Percentiles rank a stretch among this genome's conserved stretches.
phyloP scores from a whole-genome alignment of 75 land plant species.

The Ceratopteris richardii region DNA sequence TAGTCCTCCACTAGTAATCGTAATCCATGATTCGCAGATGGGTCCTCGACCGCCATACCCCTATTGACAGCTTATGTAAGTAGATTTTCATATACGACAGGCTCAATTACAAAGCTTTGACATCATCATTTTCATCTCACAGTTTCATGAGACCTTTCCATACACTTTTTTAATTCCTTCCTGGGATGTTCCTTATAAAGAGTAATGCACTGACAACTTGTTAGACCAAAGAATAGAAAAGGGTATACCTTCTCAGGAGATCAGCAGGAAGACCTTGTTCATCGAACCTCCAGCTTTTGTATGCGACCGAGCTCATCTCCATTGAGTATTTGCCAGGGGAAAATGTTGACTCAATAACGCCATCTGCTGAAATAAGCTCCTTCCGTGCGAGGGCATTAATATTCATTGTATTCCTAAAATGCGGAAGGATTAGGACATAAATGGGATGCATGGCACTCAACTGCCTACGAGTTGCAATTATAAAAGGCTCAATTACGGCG shows the following conservation, averaged over 20 bases:
- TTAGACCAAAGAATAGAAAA: no score
- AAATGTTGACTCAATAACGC: conserved; percentile 32
- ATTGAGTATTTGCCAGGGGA: conserved; percentile 33
- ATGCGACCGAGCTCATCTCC: conserved; percentile 37
- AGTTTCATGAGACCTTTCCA: no score
- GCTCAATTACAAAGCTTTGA: no score
- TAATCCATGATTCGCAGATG: no score
- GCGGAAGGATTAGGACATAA: conserved; percentile 45
- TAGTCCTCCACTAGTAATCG: no score
- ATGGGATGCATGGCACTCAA: conserved; percentile 61
- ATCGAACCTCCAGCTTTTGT: conserved; percentile 39
- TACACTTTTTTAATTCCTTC: not conserved
- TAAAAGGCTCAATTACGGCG: no score
- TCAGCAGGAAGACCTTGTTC: conserved; percentile 41
- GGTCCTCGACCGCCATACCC: no score
- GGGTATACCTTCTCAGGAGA: conserved; percentile 32
- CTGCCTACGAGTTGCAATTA: conserved; percentile 56
- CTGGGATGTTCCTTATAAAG: not conserved
- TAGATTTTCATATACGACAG: no score
- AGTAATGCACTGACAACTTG: not conserved
- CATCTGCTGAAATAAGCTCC: conserved; percentile 37
- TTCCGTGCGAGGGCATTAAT: conserved; percentile 47
- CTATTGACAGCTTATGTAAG: no score
- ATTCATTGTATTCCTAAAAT: no score
- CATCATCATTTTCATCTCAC: no score